Evolutionary conservation across 495 filamentous ascomycete species (phyloP), one percentile per base, ranked within the genome.

Genomic region (Penicillium salamii): DNA sequence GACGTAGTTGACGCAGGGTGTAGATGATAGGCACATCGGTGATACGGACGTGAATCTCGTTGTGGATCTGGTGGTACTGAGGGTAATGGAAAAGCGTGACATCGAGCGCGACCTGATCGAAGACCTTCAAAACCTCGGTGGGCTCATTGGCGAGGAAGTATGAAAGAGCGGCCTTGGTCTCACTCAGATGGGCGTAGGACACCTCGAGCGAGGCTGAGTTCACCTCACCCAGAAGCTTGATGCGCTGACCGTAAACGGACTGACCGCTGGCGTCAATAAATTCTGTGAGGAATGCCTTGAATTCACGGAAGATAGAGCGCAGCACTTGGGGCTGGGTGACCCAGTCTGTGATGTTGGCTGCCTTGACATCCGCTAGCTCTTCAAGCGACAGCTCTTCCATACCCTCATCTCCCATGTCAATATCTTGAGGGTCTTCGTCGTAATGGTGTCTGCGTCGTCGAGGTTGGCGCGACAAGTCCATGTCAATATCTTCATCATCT

Each of bases 111-210:
- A 96, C 93, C 51, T 96, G 86, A 60, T 99, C 95, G 60, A 99
- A 97, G 37, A 97, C 87, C 68, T 93, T 92, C 52, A 99, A 79
- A 50, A 96, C 85, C 64, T 96, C 91, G 35, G 89, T 82, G 0
- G 95, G 95, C 7, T 93, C 89, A 62, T 97, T 99, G 55, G 92
- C 95, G 24, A 97, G 77, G 77, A 97, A 99, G 66, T 96, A 96
- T 13, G 90, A 92, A n/a, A 99, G 78, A 21, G 90, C 91, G n/a
- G 95, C 92, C 71, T 95, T 97, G 33, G 87, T 86, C 28, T 84
- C 79, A 14, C 88, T 82, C 32, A 99, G 76, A 64, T 99, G 92
- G 53, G 90, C 87, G 67, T 95, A 99, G 11, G 90, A 96, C 21
- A 99, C 91, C 66, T 97, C 95, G 6, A 99, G 79, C 21, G 91